Evolutionary conservation across 169 alveolate species (phyloP), one percentile per base, ranked within the genome.

Genomic region (Miamiensis avidus): DNA sequence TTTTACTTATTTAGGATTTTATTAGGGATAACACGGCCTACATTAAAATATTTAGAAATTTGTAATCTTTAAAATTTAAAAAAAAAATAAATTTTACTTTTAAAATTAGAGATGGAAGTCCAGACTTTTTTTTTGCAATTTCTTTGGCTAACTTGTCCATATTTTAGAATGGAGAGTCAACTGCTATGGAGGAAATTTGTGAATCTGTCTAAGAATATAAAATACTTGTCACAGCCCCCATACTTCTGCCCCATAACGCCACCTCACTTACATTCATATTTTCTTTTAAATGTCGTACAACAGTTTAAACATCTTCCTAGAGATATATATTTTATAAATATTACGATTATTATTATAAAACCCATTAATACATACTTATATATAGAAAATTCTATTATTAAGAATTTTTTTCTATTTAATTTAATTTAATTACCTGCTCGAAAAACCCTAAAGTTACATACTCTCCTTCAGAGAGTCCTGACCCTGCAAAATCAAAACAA

Each of bases 181-280:
- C 86, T 76, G 78, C 85, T 87, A 82, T 84, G 82, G 72, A 81
- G 76, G 26, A 84, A 82, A 82, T 78, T 74, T 84, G 84, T 73
- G 65, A 76, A 82, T 84, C 89, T 76, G 69, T 84, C 81, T 84
- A 84, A 16, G 89, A 76, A 85, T 89, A 89, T 65, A 89, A 34
- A 78, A 85, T 75, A n/a, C 89, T 77, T 73, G 90, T 85, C 15
- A 89, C 90, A 1, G 93, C 93, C 1, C 90, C 93, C 93, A 89
- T 89, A 1, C 89, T 81, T 32, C 93, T 76, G 1, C 93, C 93
- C 93, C 93, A 89, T 85, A 89, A 72, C 0, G 86, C 90, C 25
- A 89, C 78, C 26, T 65, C 32, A 26, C 84, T 83, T 1, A 89
- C 88, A 25, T 89, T 89, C 0, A 85, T 82, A 29, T 74, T 29